These are phyloP conservation scores for Solanum dulcamara DNA, from an alignment of 257 asterid species.

Conservation along the genomic window DNA sequence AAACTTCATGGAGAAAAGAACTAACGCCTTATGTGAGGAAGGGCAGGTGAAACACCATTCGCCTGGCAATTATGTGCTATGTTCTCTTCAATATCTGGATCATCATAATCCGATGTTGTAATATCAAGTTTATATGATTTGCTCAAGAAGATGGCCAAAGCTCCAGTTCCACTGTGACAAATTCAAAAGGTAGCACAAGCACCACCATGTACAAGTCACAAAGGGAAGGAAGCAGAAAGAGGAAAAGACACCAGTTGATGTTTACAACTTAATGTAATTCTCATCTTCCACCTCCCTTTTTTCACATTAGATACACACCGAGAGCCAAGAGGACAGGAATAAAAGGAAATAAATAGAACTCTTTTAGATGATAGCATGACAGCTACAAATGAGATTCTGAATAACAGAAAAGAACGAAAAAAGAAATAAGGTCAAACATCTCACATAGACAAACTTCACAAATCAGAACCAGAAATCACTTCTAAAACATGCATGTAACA, in stretches of 20 bases:
- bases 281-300: neutral
- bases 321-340: neutral
- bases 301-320: neutral
- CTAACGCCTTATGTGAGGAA: slow-evolving; percentile 79
- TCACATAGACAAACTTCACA: neutral
- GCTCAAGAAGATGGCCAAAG: slow-evolving; percentile 71
- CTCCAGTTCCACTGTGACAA: slow-evolving; percentile 92
- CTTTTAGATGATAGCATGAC: neutral
- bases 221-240: neutral
- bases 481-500: neutral
- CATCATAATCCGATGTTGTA: slow-evolving; percentile 96
- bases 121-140: slow-evolving; percentile 59
- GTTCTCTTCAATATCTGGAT: slow-evolving; percentile 70
- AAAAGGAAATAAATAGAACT: neutral
- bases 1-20: neutral
- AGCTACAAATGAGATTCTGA: neutral
- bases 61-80: slow-evolving; percentile 62
- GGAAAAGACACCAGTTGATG: neutral
- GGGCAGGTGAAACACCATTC: slow-evolving; percentile 60
- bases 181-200: slow-evolving; percentile 1
- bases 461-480: neutral
- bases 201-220: neutral
- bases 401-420: neutral
- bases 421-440: neutral
- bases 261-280: neutral